Percentiles rank a stretch among this genome's conserved stretches.
Conservation (phyloP, 805 yeast species). For the Candida rishiriensis region DNA sequence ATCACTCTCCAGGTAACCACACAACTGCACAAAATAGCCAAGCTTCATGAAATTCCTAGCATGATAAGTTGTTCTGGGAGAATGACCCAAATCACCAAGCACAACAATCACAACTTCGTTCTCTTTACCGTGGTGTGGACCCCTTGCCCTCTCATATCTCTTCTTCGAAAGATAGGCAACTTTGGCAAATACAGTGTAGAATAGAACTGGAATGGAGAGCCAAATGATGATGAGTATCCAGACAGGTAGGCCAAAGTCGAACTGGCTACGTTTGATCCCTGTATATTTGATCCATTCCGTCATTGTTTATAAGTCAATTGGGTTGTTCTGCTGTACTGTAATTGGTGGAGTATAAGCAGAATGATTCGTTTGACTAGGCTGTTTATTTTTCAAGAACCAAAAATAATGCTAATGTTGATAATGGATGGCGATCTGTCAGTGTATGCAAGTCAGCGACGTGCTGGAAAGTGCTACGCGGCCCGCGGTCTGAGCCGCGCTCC, state of each 20-base stretch:
- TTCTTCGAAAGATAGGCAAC: conserved; percentile 20
- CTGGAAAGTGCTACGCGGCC: too few species aligned
- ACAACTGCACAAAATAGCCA: conserved; percentile 73
- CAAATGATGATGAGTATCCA: conserved; percentile 44
- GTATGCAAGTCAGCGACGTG: too few species aligned
- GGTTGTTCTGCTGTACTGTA: background rate
- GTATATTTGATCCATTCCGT: conserved; percentile 18
- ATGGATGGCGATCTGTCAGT: too few species aligned
- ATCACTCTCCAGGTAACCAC: conserved; percentile 70
- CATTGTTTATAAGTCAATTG: conserved; percentile 1
- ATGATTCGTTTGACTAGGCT: background rate
- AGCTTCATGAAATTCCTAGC: conserved; percentile 67
- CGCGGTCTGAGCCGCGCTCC: too few species aligned
- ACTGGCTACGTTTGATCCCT: conserved; percentile 20
- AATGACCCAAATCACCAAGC: conserved; percentile 89
- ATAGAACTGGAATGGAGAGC: conserved; percentile 39
- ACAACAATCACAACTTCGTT: conserved; percentile 74
- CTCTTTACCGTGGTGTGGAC: conserved; percentile 14
- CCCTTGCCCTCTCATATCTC: conserved; percentile 9
- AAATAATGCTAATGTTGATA: too few species aligned
- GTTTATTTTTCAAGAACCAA: too few species aligned
- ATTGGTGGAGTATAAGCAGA: background rate
- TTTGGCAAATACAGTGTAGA: conserved; percentile 38
- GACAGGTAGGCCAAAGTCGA: conserved; percentile 34
- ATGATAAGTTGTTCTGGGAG: conserved; percentile 93